A percentile compares a stretch with the other conserved stretches of the same genome.
phyloP scores from a whole-genome alignment of 331 rosid genomes.

The Pyracantha coccinea region DNA sequence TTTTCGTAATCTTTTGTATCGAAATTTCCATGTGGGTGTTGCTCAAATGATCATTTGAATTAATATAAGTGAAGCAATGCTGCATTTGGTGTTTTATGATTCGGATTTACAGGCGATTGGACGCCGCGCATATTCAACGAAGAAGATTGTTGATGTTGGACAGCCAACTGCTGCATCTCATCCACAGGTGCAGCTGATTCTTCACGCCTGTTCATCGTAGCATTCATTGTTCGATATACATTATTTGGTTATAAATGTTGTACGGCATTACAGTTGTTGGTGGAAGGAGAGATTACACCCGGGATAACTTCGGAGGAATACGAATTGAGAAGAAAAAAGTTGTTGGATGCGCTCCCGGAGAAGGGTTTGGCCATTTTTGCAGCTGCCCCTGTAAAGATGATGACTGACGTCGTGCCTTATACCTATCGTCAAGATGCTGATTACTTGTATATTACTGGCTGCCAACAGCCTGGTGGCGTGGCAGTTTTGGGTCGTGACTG shows the following conservation, averaged over 20 bases:
- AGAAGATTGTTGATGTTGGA: slow-evolving; percentile 55
- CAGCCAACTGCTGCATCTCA: slow-evolving; percentile 86
- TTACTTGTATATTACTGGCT: slow-evolving; percentile 83
- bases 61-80: background rate
- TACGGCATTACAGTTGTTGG: slow-evolving; percentile 47
- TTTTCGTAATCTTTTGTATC: background rate
- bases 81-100: background rate
- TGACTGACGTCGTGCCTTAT: slow-evolving; percentile 95
- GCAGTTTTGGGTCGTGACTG: slow-evolving; percentile 75
- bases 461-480: slow-evolving; percentile 92
- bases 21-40: background rate
- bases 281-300: slow-evolving; percentile 84
- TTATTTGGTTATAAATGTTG: background rate
- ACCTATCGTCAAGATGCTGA: slow-evolving; percentile 87
- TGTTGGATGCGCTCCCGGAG: slow-evolving; percentile 80
- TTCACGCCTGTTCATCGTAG: background rate
- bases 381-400: slow-evolving; percentile 91
- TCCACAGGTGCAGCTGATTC: slow-evolving; percentile 49
- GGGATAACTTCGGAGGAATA: slow-evolving; percentile 74
- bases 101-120: slow-evolving; percentile 40
- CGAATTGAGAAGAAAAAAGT: slow-evolving; percentile 56
- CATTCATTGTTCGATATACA: background rate
- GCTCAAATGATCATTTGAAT: background rate
- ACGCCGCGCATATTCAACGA: slow-evolving; percentile 40
- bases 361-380: slow-evolving; percentile 84